Percentiles rank a stretch among this genome's conserved stretches.
phyloP scores from a whole-genome alignment of 2,329 filamentous ascomycete genomes.

The Exophiala aquamarina region DNA sequence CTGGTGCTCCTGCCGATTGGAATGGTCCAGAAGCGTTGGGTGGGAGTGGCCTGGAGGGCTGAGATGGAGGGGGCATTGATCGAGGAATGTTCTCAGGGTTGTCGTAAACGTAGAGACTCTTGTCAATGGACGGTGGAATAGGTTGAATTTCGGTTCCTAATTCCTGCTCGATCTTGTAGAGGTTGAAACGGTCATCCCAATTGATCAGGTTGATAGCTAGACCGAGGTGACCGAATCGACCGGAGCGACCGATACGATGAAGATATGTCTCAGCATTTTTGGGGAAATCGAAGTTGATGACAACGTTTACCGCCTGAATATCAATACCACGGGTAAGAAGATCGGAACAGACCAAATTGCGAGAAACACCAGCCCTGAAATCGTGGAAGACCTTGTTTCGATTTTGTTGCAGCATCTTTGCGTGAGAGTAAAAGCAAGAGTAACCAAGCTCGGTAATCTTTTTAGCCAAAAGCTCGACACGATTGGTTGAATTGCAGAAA shows the following conservation, averaged over 20 bases:
- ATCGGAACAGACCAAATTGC: slow-evolving; percentile 97
- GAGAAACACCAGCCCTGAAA: slow-evolving; percentile 96
- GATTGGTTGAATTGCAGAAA: slow-evolving; percentile 99
- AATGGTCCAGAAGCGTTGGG: slow-evolving; percentile 19
- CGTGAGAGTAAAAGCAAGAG: slow-evolving; percentile 99
- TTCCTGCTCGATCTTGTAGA: slow-evolving; percentile 98
- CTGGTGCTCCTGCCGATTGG: not conserved
- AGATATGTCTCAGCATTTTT: slow-evolving; percentile 99
- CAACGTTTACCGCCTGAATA: slow-evolving; percentile 98
- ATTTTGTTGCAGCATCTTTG: slow-evolving; percentile 94
- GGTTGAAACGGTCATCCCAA: slow-evolving; percentile 98
- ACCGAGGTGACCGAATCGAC: slow-evolving; percentile 94
- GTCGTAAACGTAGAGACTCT: slow-evolving; percentile 97
- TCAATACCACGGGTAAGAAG: slow-evolving; percentile 97
- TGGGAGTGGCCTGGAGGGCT: slow-evolving; percentile 22
- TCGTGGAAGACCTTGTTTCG: slow-evolving; percentile 99
- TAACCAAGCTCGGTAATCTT: slow-evolving; percentile 99
- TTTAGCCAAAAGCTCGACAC: slow-evolving; percentile 94
- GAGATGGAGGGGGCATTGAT: slow-evolving; percentile 52
- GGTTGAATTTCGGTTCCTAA: slow-evolving; percentile 95
- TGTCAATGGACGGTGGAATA: slow-evolving; percentile 93
- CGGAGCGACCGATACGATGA: slow-evolving; percentile 95
- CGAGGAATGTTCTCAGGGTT: slow-evolving; percentile 92
- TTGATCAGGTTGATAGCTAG: slow-evolving; percentile 99
- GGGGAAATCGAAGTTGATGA: slow-evolving; percentile 99